phyloP scores from a whole-genome alignment of 768 basidiomycete genomes.

The Leccinum truebloodii region DNA sequence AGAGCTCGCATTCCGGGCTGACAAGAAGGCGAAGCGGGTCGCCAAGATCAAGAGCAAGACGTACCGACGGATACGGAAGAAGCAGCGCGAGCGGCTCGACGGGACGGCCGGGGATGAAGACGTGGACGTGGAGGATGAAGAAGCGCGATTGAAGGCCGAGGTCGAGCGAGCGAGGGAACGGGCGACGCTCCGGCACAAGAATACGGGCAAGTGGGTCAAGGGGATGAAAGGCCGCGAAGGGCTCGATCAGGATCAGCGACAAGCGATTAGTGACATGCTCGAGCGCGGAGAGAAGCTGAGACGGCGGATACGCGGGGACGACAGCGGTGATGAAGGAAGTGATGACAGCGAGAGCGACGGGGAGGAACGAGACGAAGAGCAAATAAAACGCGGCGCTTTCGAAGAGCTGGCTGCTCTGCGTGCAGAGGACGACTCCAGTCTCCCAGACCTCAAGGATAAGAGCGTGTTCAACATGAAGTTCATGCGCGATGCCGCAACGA shows the following conservation, averaged over 20 bases:
- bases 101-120: slow-evolving; percentile 36
- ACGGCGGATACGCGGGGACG: slow-evolving; percentile 71
- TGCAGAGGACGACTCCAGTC: slow-evolving; percentile 35
- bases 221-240: slow-evolving; percentile 71
- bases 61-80: slow-evolving; percentile 82
- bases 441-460: slow-evolving; percentile 44
- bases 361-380: slow-evolving; percentile 40
- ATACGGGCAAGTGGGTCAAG: slow-evolving; percentile 86
- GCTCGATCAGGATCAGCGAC: slow-evolving; percentile 58
- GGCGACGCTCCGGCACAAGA: slow-evolving; percentile 86
- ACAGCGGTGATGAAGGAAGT: slow-evolving; percentile 54
- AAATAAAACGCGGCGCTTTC: slow-evolving; percentile 67
- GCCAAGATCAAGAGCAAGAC: slow-evolving; percentile 97
- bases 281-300: slow-evolving; percentile 77
- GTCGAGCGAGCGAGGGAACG: slow-evolving; percentile 82
- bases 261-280: slow-evolving; percentile 85
- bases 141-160: slow-evolving; percentile 65
- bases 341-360: slow-evolving; percentile 44
- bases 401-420: slow-evolving; percentile 68
- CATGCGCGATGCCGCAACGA: slow-evolving; percentile 89
- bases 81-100: slow-evolving; percentile 65
- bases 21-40: slow-evolving; percentile 84
- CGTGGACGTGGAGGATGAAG: slow-evolving; percentile 43
- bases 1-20: slow-evolving; percentile 92
- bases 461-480: slow-evolving; percentile 96